A percentile compares a stretch with the other conserved stretches of the same genome.
These are phyloP conservation scores for Cairneyella variabilis DNA, from an alignment of 495 filamentous ascomycete genomes.

Conservation along the genomic window DNA sequence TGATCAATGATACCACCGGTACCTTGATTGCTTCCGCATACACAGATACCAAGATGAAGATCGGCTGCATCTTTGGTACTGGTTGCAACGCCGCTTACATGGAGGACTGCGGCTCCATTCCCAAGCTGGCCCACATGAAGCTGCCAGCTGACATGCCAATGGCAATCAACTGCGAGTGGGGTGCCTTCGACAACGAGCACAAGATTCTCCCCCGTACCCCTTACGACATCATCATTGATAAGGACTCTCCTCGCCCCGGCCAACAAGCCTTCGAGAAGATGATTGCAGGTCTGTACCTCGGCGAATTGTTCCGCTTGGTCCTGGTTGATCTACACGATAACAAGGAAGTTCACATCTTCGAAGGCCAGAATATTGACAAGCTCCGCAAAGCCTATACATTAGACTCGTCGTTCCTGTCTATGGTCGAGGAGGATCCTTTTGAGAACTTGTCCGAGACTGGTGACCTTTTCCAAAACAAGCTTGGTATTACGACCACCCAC, in stretches of 20 bases:
- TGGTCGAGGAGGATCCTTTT: conserved; percentile 90
- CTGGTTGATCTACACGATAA: conserved; percentile 81
- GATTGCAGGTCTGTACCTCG: conserved; percentile 92
- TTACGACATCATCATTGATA: conserved; percentile 83
- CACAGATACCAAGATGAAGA: conserved; percentile 85
- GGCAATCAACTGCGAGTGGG: conserved; percentile 99
- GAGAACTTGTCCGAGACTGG: conserved; percentile 87
- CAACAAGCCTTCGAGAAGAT: conserved; percentile 98
- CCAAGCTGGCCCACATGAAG: conserved; percentile 91
- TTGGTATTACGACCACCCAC: conserved; percentile 61
- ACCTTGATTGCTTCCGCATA: conserved; percentile 98
- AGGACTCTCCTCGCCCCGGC: conserved; percentile 87
- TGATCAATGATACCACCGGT: conserved; percentile 98
- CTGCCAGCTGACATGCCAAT: conserved; percentile 86
- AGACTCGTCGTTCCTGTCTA: conserved; percentile 92
- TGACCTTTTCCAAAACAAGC: conserved; percentile 71
- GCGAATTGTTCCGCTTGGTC: conserved; percentile 90
- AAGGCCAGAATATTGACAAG: conserved; percentile 72
- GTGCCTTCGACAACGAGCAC: conserved; percentile 97
- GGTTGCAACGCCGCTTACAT: conserved; percentile 99
- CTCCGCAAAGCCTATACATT: conserved; percentile 80
- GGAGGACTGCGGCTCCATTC: conserved; percentile 85
- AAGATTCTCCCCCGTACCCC: conserved; percentile 84
- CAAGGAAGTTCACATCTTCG: conserved; percentile 72
- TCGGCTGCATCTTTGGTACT: conserved; percentile 97